phyloP scores from a whole-genome alignment of 768 basidiomycete genomes.

The Tylopilus intermedius region DNA sequence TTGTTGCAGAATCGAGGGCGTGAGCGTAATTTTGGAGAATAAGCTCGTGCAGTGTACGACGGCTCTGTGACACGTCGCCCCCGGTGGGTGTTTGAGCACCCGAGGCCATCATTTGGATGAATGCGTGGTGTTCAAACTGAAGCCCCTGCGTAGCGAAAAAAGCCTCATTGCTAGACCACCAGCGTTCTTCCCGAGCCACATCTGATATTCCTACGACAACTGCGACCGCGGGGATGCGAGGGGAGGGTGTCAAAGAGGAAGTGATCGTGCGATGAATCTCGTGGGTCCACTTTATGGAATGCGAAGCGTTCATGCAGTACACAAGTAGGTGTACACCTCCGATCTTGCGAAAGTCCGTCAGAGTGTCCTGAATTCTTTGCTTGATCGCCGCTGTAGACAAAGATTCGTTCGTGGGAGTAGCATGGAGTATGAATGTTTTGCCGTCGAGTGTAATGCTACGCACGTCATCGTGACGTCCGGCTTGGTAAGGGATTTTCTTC shows the following conservation, averaged over 20 bases:
- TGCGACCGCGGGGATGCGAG: constrained; percentile 14
- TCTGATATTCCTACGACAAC: constrained; percentile 15
- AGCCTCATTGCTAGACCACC: constrained; percentile 16
- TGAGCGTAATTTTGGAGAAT: constrained; percentile 8
- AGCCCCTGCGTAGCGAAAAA: constrained; percentile 7
- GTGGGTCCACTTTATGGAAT: constrained; percentile 11
- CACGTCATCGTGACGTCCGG: neutral
- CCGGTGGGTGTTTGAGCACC: neutral
- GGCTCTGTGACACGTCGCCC: constrained; percentile 7
- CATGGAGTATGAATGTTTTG: constrained; percentile 14
- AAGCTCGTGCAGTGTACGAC: constrained; percentile 13
- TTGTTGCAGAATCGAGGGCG: neutral
- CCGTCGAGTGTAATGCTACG: constrained; percentile 11
- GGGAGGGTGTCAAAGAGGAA: neutral
- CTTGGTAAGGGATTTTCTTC: neutral
- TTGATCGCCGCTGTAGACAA: neutral
- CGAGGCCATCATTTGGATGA: constrained; percentile 9
- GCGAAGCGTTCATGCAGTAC: constrained; percentile 19
- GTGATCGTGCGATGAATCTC: constrained; percentile 8
- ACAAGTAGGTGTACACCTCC: constrained; percentile 18
- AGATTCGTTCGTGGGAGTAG: constrained; percentile 3
- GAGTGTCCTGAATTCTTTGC: constrained; percentile 3
- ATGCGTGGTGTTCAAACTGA: constrained; percentile 15
- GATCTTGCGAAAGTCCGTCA: constrained; percentile 12
- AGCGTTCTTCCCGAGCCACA: constrained; percentile 8